phyloP scores from a whole-genome alignment of 768 basidiomycete genomes.

The Trametes cingulata region DNA sequence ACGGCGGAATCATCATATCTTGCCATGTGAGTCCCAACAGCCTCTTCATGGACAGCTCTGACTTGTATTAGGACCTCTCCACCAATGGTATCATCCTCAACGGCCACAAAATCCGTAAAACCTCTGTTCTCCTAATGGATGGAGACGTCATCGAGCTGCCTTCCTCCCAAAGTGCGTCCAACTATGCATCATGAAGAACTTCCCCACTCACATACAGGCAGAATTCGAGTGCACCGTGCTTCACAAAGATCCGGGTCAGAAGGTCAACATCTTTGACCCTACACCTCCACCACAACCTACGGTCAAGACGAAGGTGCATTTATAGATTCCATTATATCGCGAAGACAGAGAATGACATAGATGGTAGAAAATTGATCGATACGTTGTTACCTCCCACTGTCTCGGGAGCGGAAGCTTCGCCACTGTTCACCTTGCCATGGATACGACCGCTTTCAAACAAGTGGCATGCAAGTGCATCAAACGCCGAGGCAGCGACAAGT shows the following conservation, averaged over 20 bases:
- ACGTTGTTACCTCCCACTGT: constrained; percentile 75
- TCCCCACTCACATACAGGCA: constrained; percentile 28
- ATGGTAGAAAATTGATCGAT: constrained; percentile 59
- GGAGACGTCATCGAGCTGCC: constrained; percentile 72
- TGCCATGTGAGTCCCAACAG: constrained; percentile 56
- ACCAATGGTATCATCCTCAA: constrained; percentile 77
- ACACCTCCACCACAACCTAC: constrained; percentile 55
- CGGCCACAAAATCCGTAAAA: constrained; percentile 64
- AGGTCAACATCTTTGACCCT: constrained; percentile 58
- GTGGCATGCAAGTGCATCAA: constrained; percentile 85
- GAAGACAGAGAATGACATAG: background rate
- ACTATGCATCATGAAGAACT: background rate
- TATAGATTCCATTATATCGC: background rate
- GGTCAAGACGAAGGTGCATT: constrained; percentile 47
- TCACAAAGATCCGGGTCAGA: constrained; percentile 53
- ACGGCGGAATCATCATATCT: constrained; percentile 74
- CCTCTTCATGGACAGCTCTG: background rate
- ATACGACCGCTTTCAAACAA: constrained; percentile 62
- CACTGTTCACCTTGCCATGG: constrained; percentile 76
- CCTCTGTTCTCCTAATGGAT: constrained; percentile 73
- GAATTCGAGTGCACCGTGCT: constrained; percentile 68
- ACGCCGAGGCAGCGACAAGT: constrained; percentile 57
- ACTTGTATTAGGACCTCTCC: constrained; percentile 60
- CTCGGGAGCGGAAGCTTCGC: constrained; percentile 83
- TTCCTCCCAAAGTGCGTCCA: constrained; percentile 54